A percentile compares a stretch with the other conserved stretches of the same genome.
These are phyloP conservation scores for Serendipita sp. DNA, from an alignment of 768 basidiomycete species.

Conservation along the genomic window DNA sequence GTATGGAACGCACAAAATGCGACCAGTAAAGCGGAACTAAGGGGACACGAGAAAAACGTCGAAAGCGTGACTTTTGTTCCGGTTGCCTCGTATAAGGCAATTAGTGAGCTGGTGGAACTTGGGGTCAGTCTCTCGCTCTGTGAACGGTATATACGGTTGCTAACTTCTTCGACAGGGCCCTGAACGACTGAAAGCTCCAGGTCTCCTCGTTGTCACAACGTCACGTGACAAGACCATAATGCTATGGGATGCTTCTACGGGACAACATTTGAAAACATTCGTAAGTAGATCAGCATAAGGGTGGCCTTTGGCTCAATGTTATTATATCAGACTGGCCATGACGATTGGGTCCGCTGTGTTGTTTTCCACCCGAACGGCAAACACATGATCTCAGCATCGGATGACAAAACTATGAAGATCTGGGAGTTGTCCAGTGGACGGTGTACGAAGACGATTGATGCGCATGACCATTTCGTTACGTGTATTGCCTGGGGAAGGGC, in stretches of 20 bases:
- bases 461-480: conserved; percentile 71
- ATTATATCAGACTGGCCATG: conserved; percentile 47
- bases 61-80: conserved; percentile 75
- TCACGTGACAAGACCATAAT: conserved; percentile 85
- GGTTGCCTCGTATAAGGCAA: conserved; percentile 50
- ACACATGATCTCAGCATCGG: conserved; percentile 76
- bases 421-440: conserved; percentile 81
- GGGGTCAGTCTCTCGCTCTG: conserved; percentile 29
- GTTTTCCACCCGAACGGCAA: conserved; percentile 85
- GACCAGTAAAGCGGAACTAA: conserved; percentile 63
- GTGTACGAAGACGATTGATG: conserved; percentile 71
- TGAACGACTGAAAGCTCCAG: conserved; percentile 25
- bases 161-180: conserved; percentile 27
- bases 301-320: not conserved
- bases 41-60: conserved; percentile 78
- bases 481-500: conserved; percentile 66
- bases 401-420: conserved; percentile 80
- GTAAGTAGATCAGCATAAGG: conserved; percentile 24
- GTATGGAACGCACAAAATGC: conserved; percentile 60
- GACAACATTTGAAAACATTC: conserved; percentile 64
- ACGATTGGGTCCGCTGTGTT: conserved; percentile 80
- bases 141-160: conserved; percentile 1
- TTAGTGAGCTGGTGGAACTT: conserved; percentile 60
- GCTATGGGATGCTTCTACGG: conserved; percentile 74
- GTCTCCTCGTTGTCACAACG: conserved; percentile 50